A percentile compares a stretch with the other conserved stretches of the same genome.
These are phyloP conservation scores for Colletotrichum plurivorum DNA, from an alignment of 2,329 filamentous ascomycete genomes.

Conservation along the genomic window DNA sequence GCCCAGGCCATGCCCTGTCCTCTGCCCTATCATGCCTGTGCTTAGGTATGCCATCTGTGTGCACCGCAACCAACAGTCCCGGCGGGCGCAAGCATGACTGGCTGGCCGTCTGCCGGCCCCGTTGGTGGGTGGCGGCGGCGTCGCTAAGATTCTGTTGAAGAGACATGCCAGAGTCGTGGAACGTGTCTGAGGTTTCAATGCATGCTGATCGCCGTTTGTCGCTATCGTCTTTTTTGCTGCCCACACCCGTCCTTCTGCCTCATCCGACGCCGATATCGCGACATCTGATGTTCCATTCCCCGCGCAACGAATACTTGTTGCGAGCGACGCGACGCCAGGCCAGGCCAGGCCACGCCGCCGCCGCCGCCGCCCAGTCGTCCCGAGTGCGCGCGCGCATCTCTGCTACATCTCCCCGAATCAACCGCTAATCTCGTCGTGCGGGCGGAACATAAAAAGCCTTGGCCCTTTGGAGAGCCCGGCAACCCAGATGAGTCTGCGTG, in stretches of 20 bases:
- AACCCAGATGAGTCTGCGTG: conserved; percentile 4
- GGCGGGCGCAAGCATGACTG: neutral
- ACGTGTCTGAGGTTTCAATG: conserved; percentile 30
- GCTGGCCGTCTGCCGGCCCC: neutral
- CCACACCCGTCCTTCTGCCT: neutral
- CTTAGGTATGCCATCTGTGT: conserved; percentile 2
- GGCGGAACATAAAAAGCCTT: conserved; percentile 14
- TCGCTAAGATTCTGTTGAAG: conserved; percentile 11
- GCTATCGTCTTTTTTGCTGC: conserved; percentile 16
- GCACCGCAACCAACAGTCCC: conserved; percentile 4
- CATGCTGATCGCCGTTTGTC: conserved; percentile 18
- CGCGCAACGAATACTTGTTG: conserved; percentile 15
- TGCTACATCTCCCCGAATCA: conserved; percentile 21
- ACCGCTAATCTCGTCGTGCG: conserved; percentile 8
- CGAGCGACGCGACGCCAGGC: conserved; percentile 25
- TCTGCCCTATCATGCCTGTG: conserved; percentile 22
- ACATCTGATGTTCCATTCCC: conserved; percentile 35
- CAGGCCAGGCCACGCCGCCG: neutral
- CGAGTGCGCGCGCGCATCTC: neutral
- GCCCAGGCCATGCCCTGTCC: conserved; percentile 13
- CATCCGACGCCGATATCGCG: conserved; percentile 37
- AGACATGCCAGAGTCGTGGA: conserved; percentile 8
- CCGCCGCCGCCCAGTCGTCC: conserved; percentile 1
- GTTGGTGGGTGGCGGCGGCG: conserved; percentile 7
- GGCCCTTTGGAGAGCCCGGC: conserved; percentile 19